Percentiles rank a stretch among this genome's conserved stretches.
These are phyloP conservation scores for Aspergillus kassunensis DNA, from an alignment of 495 filamentous ascomycete genomes.

Conservation along the genomic window DNA sequence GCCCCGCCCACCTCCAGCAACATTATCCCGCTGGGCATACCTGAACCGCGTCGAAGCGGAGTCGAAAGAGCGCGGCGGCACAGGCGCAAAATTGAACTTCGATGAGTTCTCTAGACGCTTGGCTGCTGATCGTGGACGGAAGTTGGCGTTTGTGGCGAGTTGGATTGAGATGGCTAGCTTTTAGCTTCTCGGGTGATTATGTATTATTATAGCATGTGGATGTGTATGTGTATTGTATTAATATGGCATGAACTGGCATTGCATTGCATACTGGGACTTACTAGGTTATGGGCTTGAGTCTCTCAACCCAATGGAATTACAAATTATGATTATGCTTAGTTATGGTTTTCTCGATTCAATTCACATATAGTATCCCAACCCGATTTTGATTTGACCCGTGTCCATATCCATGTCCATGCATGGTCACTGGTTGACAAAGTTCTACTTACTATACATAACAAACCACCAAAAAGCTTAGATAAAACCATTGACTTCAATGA, in stretches of 20 bases:
- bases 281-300: too few species aligned
- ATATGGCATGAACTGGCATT: too few species aligned
- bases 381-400: too few species aligned
- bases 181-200: slow-evolving; percentile 18
- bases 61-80: slow-evolving; percentile 64
- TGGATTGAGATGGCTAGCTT: slow-evolving; percentile 82
- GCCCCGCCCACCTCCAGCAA: slow-evolving; percentile 24
- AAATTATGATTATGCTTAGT: too few species aligned
- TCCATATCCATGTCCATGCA: too few species aligned
- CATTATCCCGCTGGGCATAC: slow-evolving; percentile 49
- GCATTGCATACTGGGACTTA: too few species aligned
- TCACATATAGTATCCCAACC: too few species aligned
- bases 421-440: too few species aligned
- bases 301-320: too few species aligned
- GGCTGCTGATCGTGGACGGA: slow-evolving; percentile 54
- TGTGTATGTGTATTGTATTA: neutral
- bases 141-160: slow-evolving; percentile 70
- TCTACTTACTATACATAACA: neutral
- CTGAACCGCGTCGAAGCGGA: slow-evolving; percentile 62
- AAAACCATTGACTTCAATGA: too few species aligned
- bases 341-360: too few species aligned
- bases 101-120: slow-evolving; percentile 72
- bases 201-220: neutral
- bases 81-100: slow-evolving; percentile 66
- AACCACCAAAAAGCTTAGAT: neutral